A percentile compares a stretch with the other conserved stretches of the same genome.
Conservation (phyloP, 805 yeast species). For the Cyberlindnera galapagoensis region DNA sequence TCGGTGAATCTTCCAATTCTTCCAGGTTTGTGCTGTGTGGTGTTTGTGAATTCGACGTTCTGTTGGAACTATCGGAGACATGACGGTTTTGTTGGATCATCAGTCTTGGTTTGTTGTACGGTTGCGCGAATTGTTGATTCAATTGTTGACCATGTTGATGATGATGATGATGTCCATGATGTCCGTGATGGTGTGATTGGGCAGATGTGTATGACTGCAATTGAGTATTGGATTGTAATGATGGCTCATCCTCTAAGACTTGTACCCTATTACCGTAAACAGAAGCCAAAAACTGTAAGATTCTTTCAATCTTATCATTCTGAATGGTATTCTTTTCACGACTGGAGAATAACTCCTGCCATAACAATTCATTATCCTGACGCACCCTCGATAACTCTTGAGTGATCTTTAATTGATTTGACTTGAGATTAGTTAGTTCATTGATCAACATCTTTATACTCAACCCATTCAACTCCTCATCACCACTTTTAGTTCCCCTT, state of each 20-base stretch:
- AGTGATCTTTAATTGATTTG: constrained; percentile 72
- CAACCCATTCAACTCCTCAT: constrained; percentile 6
- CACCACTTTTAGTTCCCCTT: no score
- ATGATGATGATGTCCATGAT: neutral
- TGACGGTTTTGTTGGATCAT: constrained; percentile 18
- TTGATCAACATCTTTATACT: constrained; percentile 37
- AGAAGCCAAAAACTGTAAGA: constrained; percentile 79
- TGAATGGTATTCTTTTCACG: constrained; percentile 84
- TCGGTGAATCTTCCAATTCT: constrained; percentile 14
- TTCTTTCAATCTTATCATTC: constrained; percentile 81
- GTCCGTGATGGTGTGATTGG: neutral
- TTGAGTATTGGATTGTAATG: no score
- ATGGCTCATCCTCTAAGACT: constrained; percentile 19
- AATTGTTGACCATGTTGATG: constrained; percentile 1
- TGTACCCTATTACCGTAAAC: constrained; percentile 32
- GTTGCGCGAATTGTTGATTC: constrained; percentile 5
- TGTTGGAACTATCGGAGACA: constrained; percentile 9
- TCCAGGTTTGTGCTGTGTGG: constrained; percentile 4
- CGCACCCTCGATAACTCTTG: constrained; percentile 80
- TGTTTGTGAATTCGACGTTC: neutral
- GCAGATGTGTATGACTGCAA: neutral
- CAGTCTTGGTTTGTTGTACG: constrained; percentile 14
- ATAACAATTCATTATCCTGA: constrained; percentile 80
- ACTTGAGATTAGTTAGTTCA: constrained; percentile 42
- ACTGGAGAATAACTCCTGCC: constrained; percentile 83